phyloP scores from a whole-genome alignment of 768 basidiomycete species.

The Hortiboletus flavorubellus region DNA sequence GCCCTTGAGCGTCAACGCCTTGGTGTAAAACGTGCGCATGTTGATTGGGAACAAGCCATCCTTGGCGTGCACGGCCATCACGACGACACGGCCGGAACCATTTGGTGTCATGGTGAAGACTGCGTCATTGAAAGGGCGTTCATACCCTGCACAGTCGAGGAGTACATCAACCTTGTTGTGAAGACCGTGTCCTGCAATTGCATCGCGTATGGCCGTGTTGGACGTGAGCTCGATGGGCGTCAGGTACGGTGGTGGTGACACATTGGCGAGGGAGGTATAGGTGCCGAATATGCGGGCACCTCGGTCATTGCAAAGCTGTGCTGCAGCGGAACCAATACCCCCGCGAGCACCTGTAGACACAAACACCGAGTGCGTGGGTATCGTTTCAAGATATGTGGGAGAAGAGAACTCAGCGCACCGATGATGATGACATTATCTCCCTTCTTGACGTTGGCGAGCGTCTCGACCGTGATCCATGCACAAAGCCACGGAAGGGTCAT shows the following conservation, averaged over 20 bases:
- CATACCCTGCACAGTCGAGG: slow-evolving; percentile 34
- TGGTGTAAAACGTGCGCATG: slow-evolving; percentile 33
- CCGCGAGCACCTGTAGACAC: slow-evolving; percentile 30
- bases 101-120: slow-evolving; percentile 31
- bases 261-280: slow-evolving; percentile 30
- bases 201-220: slow-evolving; percentile 28
- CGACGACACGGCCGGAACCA: slow-evolving; percentile 33
- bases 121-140: slow-evolving; percentile 33
- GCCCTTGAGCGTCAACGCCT: slow-evolving; percentile 30
- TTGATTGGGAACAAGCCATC: slow-evolving; percentile 31
- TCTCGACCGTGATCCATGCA: slow-evolving; percentile 37
- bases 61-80: slow-evolving; percentile 34
- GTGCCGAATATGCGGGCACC: slow-evolving; percentile 35
- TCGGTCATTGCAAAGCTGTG: slow-evolving; percentile 30
- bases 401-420: slow-evolving; percentile 10
- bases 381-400: no score
- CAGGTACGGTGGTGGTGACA: slow-evolving; percentile 23
- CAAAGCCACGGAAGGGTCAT: slow-evolving; percentile 35
- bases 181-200: slow-evolving; percentile 24
- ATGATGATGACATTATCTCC: slow-evolving; percentile 35
- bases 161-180: slow-evolving; percentile 33
- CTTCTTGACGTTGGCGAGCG: slow-evolving; percentile 30
- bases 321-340: slow-evolving; percentile 34
- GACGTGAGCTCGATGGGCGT: slow-evolving; percentile 33
- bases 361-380: background rate